phyloP scores from a whole-genome alignment of 305 asterid species.

The Fraxinus baroniana region DNA sequence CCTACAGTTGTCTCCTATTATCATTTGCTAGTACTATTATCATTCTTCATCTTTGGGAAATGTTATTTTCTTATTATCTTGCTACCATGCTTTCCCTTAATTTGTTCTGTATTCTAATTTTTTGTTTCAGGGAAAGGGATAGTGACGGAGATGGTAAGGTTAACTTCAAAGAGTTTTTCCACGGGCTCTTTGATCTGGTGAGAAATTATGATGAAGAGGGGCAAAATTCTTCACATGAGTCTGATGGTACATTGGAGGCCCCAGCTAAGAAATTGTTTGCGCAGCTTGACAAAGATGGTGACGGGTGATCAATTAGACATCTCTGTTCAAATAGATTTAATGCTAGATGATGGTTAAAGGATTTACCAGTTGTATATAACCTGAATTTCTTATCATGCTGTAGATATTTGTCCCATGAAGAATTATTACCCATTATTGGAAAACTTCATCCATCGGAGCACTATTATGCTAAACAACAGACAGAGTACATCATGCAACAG shows the following conservation, averaged over 20 bases:
- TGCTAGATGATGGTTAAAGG: constrained; percentile 8
- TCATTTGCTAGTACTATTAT: neutral
- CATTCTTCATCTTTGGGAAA: neutral
- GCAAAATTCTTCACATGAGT: constrained; percentile 47
- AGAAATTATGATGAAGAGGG: constrained; percentile 76
- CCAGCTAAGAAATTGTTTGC: constrained; percentile 72
- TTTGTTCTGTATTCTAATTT: constrained; percentile 8
- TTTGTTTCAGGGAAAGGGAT: constrained; percentile 78
- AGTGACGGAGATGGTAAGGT: constrained; percentile 79
- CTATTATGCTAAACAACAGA: constrained; percentile 88
- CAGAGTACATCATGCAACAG: constrained; percentile 93
- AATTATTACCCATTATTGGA: constrained; percentile 74
- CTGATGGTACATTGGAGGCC: constrained; percentile 51
- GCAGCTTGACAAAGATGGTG: constrained; percentile 90
- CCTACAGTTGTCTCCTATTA: neutral
- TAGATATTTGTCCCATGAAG: constrained; percentile 74
- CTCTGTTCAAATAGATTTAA: constrained; percentile 17
- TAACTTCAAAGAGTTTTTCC: constrained; percentile 87
- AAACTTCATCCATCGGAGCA: constrained; percentile 89
- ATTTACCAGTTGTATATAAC: constrained; percentile 11
- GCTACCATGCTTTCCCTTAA: constrained; percentile 10
- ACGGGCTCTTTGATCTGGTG: constrained; percentile 80
- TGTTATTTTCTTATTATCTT: constrained; percentile 6
- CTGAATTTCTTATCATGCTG: constrained; percentile 19
- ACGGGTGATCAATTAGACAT: constrained; percentile 59